Base-by-base conservation (phyloP, 2,329 filamentous ascomycete species). In the Zasmidium cellare region DNA sequence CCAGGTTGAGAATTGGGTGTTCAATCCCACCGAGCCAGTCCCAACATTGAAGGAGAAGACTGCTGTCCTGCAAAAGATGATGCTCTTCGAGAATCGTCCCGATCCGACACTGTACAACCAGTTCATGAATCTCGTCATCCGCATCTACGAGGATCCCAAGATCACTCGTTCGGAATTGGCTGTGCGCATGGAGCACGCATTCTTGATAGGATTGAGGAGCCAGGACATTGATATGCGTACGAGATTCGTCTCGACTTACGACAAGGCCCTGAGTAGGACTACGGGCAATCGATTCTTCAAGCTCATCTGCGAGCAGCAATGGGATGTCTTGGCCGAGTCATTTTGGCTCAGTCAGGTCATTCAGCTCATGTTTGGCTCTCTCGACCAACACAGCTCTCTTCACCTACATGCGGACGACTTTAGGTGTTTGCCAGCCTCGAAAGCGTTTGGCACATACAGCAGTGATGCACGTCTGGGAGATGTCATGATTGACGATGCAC, bases 1-100 rank as follows among this genome's bases (percentile, higher is more conserved):
- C 51, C 93, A 99, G 84, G 93, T 97, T 3, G 93, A 97, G 72
- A 84, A 83, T 28, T 99, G 96, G 96, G 90, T 99, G 5, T 99
- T 99, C 79, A 86, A 91, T 64, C 94, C 91, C 0, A 92, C 91
- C 58, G 94, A 96, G 63, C 94, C 92, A 1, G 97, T 94, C 83
- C 94, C 94, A 0, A 99, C 94, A 0, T 82, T 99, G 1, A 99
- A 99, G 74, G 96, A 99, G 76, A 99, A 99, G 79, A 97, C 93
- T 0, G 96, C 96, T 1, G 94, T 99, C 1, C 79, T 99, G n/a
- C 92, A 96, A 69, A 99, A 99, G 77, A 99, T 99, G 94, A 79
- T 97, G 16, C 87, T 92, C 0, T 99, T 99, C 66, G 94, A 99
- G 75, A 86, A 90, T 57, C 85, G 94, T 41, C 78, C 83, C 24